Evolutionary conservation across 192 early-diverging fungal genomes (phyloP).

Genomic region (Backusella liffmaniae): DNA sequence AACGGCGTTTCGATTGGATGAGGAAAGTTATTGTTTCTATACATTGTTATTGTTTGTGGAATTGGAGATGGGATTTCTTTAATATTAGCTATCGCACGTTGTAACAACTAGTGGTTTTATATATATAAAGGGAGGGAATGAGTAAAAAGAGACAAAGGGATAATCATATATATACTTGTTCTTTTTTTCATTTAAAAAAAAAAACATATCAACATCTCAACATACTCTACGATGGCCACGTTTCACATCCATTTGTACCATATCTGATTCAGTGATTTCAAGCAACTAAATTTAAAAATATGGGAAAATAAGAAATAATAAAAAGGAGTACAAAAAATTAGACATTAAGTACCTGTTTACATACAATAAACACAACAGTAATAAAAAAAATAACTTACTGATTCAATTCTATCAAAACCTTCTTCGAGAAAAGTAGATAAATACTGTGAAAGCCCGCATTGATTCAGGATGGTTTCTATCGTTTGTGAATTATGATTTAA

Average conservation of each 20-base stretch:
- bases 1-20: background rate
- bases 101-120: conserved; percentile 33
- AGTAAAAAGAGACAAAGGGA: background rate
- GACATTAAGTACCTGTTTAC: background rate
- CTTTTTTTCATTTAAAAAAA: background rate
- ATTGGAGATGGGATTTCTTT: conserved; percentile 29
- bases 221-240: conserved; percentile 44
- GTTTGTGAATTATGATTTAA: background rate
- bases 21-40: background rate
- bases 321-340: background rate
- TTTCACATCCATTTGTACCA: conserved; percentile 38
- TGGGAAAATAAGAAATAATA: background rate
- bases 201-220: conserved; percentile 7
- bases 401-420: conserved; percentile 42
- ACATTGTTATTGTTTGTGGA: background rate
- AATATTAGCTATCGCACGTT: conserved; percentile 31
- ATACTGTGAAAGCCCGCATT: conserved; percentile 37
- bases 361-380: background rate
- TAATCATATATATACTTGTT: background rate
- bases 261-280: conserved; percentile 40
- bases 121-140: background rate
- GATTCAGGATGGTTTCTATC: conserved; percentile 15
- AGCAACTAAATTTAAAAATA: conserved; percentile 24
- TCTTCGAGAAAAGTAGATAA: conserved; percentile 35
- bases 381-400: conserved; percentile 22